Percentiles rank a stretch among this genome's conserved stretches.
Evolutionary conservation across 2,329 filamentous ascomycete species (phyloP).

Genomic region (Ceratocystis harringtonii): DNA sequence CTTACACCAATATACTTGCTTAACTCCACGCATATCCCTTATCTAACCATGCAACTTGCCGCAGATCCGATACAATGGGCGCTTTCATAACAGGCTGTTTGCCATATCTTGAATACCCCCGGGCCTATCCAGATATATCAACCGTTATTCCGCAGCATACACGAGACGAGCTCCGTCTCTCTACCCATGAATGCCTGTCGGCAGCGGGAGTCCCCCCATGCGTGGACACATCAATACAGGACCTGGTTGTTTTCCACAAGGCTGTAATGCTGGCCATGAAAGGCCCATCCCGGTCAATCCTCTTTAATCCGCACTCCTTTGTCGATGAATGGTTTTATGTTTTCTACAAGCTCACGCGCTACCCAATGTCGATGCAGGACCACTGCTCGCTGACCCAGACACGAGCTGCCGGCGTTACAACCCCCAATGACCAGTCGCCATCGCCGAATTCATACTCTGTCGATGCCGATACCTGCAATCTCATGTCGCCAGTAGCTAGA

Average conservation of each 20-base stretch:
- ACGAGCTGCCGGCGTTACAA: constrained; percentile 9
- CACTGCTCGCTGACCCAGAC: constrained; percentile 15
- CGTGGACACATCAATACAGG: constrained; percentile 9
- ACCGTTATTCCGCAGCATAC: constrained; percentile 4
- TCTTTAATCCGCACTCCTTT: constrained; percentile 15
- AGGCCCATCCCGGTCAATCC: constrained; percentile 8
- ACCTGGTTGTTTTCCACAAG: constrained; percentile 12
- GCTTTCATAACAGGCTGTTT: constrained; percentile 12
- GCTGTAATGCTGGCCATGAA: constrained; percentile 11
- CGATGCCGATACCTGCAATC: constrained; percentile 1
- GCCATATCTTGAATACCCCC: constrained; percentile 16
- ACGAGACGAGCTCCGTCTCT: constrained; percentile 2
- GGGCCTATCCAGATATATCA: constrained; percentile 15
- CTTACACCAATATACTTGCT: background rate
- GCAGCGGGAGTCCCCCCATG: constrained; percentile 13
- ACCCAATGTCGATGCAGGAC: constrained; percentile 14
- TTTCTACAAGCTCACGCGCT: constrained; percentile 8
- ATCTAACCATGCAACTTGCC: background rate
- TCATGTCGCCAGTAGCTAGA: constrained; percentile 12
- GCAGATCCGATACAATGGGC: constrained; percentile 13
- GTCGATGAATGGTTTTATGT: constrained; percentile 16
- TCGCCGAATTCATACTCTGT: background rate
- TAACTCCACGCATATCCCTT: background rate
- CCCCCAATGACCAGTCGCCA: background rate
- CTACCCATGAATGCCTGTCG: constrained; percentile 2